phyloP scores from a whole-genome alignment of 2,329 filamentous ascomycete species.

The Cytospora piceicola region DNA sequence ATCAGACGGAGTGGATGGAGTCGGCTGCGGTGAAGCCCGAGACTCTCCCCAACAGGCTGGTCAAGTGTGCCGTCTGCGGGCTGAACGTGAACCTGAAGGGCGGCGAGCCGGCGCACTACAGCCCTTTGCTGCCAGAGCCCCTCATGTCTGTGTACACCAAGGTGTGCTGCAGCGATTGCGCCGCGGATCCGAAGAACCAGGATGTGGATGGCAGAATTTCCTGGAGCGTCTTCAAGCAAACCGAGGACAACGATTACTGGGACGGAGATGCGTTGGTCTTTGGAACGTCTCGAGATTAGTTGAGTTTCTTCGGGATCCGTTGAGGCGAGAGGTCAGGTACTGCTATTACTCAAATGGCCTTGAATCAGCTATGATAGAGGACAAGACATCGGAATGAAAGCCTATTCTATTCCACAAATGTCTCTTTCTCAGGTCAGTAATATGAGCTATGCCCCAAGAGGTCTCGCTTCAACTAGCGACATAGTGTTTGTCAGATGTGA shows the following conservation, averaged over 20 bases:
- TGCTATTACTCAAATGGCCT: too few species aligned
- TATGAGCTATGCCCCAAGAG: too few species aligned
- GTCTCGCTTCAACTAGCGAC: too few species aligned
- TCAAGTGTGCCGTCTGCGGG: slow-evolving; percentile 4
- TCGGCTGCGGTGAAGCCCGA: not conserved
- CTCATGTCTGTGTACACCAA: not conserved
- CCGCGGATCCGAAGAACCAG: not conserved
- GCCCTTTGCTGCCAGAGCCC: not conserved
- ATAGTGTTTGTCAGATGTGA: not conserved
- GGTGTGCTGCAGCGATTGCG: slow-evolving; percentile 10
- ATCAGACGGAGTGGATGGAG: slow-evolving; percentile 17
- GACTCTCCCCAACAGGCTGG: not conserved
- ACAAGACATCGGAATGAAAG: too few species aligned
- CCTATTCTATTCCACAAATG: too few species aligned
- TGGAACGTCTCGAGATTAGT: not conserved
- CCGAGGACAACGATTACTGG: not conserved
- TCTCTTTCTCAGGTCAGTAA: too few species aligned
- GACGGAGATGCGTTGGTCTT: not conserved
- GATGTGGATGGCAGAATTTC: not conserved
- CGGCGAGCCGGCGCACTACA: not conserved
- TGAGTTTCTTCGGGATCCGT: too few species aligned
- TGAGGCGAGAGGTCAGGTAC: too few species aligned
- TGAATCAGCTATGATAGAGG: too few species aligned
- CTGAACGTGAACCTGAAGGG: not conserved
- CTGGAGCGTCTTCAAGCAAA: not conserved